phyloP scores from a whole-genome alignment of 805 yeast genomes.

The Hanseniaspora pseudoguilliermondii region DNA sequence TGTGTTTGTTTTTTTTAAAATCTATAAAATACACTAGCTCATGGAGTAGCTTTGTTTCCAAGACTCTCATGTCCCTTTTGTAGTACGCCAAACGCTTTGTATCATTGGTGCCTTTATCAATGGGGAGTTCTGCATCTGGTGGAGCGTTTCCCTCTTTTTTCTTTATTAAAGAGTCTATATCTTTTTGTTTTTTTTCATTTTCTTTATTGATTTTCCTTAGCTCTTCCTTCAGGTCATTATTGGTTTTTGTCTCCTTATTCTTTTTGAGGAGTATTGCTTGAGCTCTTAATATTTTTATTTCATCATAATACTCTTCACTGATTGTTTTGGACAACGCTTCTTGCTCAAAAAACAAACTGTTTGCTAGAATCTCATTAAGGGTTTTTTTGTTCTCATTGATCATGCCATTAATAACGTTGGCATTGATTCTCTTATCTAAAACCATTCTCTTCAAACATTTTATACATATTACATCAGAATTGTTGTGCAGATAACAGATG shows the following conservation, averaged over 20 bases:
- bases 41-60: not conserved
- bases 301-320: not conserved
- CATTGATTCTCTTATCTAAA: constrained; percentile 4
- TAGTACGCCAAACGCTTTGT: not conserved
- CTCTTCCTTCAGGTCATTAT: not conserved
- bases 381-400: not conserved
- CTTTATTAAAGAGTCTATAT: not conserved
- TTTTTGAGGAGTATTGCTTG: constrained; percentile 7
- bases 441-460: constrained; percentile 8
- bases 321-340: not conserved
- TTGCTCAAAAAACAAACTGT: not conserved
- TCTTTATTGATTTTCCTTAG: not conserved
- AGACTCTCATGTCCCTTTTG: not conserved
- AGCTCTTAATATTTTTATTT: constrained; percentile 2
- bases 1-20: not conserved
- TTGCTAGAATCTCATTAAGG: not conserved
- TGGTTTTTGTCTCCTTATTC: not conserved
- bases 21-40: constrained; percentile 1
- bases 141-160: not conserved
- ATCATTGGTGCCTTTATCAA: not conserved
- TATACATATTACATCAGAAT: constrained; percentile 2
- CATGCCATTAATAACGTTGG: not conserved
- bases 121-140: not conserved
- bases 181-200: not conserved
- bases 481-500: constrained; percentile 1